Percentiles rank a stretch among this genome's conserved stretches.
These are phyloP conservation scores for Eremochloa ophiuroides DNA, from an alignment of 176 grass and related monocot species.

Conservation along the genomic window DNA sequence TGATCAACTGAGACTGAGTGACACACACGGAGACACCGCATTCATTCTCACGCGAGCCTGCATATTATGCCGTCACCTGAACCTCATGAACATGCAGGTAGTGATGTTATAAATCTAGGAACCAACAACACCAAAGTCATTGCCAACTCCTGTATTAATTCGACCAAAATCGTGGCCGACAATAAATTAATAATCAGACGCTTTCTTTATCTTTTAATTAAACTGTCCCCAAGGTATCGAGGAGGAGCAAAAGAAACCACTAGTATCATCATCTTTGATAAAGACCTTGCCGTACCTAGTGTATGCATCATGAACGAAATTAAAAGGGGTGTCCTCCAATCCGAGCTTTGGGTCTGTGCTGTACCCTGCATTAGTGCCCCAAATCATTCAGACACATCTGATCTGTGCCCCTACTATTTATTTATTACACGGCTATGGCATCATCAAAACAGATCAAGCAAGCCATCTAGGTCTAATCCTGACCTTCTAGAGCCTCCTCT, in stretches of 20 bases:
- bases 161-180: background rate
- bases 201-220: background rate
- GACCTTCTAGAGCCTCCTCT: background rate
- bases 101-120: background rate
- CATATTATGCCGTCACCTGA: background rate
- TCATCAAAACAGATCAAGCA: slow-evolving; percentile 29
- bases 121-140: background rate
- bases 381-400: slow-evolving; percentile 27
- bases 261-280: slow-evolving; percentile 18
- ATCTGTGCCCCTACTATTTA: background rate
- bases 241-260: too few species aligned
- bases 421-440: background rate
- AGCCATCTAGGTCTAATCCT: background rate
- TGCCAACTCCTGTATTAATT: background rate
- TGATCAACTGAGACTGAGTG: background rate
- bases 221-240: background rate
- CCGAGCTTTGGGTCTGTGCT: background rate
- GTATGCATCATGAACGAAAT: slow-evolving; percentile 2
- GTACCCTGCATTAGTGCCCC: background rate
- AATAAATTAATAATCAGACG: background rate
- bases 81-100: background rate
- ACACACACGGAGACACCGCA: background rate
- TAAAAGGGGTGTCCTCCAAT: background rate
- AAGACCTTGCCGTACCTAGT: background rate
- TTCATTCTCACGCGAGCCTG: background rate